These are phyloP conservation scores for Exophiala viscosa DNA, from an alignment of 2,329 filamentous ascomycete species.

Conservation along the genomic window DNA sequence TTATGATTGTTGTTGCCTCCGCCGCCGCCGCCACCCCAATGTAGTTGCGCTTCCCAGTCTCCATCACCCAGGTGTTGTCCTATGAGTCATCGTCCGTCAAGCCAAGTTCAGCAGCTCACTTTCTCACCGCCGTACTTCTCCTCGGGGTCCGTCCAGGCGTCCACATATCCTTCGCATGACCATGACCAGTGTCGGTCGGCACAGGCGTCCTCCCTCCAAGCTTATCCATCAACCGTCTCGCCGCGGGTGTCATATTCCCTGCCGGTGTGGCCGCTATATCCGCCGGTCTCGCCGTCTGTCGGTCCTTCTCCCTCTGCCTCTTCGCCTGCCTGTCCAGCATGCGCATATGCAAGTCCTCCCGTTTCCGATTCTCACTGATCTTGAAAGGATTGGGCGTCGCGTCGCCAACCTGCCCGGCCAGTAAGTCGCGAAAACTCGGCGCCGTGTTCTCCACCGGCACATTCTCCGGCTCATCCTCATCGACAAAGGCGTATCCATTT, in stretches of 20 bases:
- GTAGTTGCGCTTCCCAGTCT: no score
- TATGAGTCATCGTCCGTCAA: no score
- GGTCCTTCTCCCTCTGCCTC: conserved; percentile 22
- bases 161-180: conserved; percentile 33
- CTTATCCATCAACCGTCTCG: conserved; percentile 39
- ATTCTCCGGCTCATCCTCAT: conserved; percentile 59
- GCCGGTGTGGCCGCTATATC: conserved; percentile 7
- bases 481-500: conserved; percentile 91
- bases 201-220: conserved; percentile 37
- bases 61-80: no score
- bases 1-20: no score
- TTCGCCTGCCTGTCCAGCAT: conserved; percentile 67
- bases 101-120: neutral
- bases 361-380: conserved; percentile 67
- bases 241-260: conserved; percentile 43
- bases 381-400: conserved; percentile 72
- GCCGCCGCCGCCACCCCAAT: no score
- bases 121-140: conserved; percentile 19
- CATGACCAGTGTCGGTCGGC: conserved; percentile 8
- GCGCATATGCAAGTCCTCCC: conserved; percentile 77
- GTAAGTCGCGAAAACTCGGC: conserved; percentile 33
- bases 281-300: conserved; percentile 14
- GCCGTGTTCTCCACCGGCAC: conserved; percentile 49
- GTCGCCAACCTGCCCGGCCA: conserved; percentile 39
- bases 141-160: conserved; percentile 38